A percentile compares a stretch with the other conserved stretches of the same genome.
phyloP scores from a whole-genome alignment of 805 yeast species.

The Kodamaea jinghongensis region DNA sequence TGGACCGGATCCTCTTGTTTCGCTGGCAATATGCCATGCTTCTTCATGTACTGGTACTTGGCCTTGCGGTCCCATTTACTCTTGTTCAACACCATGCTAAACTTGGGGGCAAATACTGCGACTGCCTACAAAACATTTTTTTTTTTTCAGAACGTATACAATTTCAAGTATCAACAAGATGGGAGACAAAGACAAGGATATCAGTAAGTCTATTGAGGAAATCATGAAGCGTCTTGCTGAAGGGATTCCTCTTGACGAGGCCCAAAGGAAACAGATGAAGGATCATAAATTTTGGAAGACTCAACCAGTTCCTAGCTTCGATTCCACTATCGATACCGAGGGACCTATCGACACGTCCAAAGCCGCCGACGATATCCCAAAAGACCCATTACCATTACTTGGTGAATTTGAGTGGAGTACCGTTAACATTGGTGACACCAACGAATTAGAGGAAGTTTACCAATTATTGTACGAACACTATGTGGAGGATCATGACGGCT shows the following conservation, averaged over 20 bases:
- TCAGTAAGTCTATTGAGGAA: conserved; percentile 50
- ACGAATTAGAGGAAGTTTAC: conserved; percentile 73
- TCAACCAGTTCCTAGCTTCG: conserved; percentile 85
- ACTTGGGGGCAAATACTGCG: not conserved
- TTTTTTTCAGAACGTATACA: too few species aligned
- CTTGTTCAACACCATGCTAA: conserved; percentile 40
- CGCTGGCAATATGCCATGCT: conserved; percentile 33
- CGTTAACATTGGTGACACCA: conserved; percentile 54
- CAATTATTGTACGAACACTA: conserved; percentile 81
- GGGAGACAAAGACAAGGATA: conserved; percentile 9
- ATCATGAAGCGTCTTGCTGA: conserved; percentile 52
- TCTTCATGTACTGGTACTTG: conserved; percentile 35
- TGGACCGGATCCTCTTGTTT: conserved; percentile 13
- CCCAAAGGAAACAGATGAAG: conserved; percentile 60
- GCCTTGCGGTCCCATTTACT: conserved; percentile 46
- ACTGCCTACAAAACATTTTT: not conserved
- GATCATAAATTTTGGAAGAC: conserved; percentile 98
- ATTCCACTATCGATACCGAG: conserved; percentile 62
- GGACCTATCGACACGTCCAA: conserved; percentile 78
- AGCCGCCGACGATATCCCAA: conserved; percentile 69
- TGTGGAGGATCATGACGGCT: conserved; percentile 91
- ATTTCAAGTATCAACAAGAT: conserved; percentile 3
- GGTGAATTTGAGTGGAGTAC: conserved; percentile 88
- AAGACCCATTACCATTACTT: conserved; percentile 66
- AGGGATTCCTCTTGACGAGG: conserved; percentile 54